These are phyloP conservation scores for Eragrostis tef DNA, from an alignment of 202 grass and related monocot genomes.

Conservation along the genomic window DNA sequence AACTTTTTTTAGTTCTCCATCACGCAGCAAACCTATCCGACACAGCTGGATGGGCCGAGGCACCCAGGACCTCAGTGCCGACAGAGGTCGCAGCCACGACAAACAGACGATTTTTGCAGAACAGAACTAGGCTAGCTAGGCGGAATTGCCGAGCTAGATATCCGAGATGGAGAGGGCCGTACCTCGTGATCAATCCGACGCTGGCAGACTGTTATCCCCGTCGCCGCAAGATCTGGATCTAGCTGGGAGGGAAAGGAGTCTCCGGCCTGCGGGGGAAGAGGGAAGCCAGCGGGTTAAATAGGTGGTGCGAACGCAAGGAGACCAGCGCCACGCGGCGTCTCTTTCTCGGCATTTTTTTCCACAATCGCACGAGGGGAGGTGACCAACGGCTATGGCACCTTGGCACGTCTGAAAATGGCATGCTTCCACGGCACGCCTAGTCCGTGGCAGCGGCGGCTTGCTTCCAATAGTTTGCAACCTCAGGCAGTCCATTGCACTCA, in stretches of 20 bases:
- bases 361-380: too few relatives aligned
- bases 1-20: background rate
- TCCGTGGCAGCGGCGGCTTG: constrained; percentile 35
- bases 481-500: constrained; percentile 63
- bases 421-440: background rate
- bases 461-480: constrained; percentile 69
- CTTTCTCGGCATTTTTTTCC: background rate
- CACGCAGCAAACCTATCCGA: background rate
- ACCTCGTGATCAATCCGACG: background rate
- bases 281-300: constrained; percentile 22
- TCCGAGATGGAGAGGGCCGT: background rate
- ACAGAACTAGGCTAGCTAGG: background rate
- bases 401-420: background rate
- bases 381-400: too few relatives aligned
- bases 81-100: background rate
- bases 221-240: constrained; percentile 40
- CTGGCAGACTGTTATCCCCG: background rate
- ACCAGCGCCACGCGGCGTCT: constrained; percentile 5
- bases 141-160: background rate
- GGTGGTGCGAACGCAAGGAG: background rate
- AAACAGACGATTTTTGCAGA: background rate
- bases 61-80: background rate
- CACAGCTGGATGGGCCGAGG: too few relatives aligned
- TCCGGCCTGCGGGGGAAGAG: background rate
- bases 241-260: constrained; percentile 2